phyloP scores from a whole-genome alignment of 2,329 filamentous ascomycete genomes.

The Sclerotiophoma versabilis region DNA sequence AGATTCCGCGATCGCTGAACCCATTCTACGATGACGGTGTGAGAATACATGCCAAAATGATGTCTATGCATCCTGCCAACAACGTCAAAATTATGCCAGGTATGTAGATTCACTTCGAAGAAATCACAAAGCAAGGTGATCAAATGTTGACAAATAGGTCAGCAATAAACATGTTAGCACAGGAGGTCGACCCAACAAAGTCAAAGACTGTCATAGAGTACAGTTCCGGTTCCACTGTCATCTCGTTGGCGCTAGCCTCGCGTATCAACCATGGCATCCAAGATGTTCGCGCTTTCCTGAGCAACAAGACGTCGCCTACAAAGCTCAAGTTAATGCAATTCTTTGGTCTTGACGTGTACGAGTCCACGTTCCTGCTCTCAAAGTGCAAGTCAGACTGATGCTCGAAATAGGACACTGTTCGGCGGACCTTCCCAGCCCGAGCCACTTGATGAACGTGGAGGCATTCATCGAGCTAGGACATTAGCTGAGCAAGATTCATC shows the following conservation, averaged over 20 bases:
- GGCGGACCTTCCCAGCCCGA: conserved; percentile 57
- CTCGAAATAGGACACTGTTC: conserved; percentile 51
- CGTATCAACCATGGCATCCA: conserved; percentile 29
- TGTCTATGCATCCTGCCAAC: conserved; percentile 69
- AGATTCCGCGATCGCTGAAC: conserved; percentile 65
- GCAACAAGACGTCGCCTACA: conserved; percentile 29
- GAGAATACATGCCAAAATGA: conserved; percentile 71
- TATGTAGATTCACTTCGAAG: conserved; percentile 19
- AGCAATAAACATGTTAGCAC: conserved; percentile 31
- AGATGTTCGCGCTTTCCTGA: conserved; percentile 27
- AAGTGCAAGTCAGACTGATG: neutral
- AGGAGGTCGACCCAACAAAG: conserved; percentile 20
- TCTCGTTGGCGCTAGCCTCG: conserved; percentile 29
- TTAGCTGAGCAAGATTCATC: conserved; percentile 47
- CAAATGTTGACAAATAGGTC: neutral
- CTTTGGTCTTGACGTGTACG: conserved; percentile 32
- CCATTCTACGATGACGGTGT: conserved; percentile 65
- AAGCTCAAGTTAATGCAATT: conserved; percentile 32
- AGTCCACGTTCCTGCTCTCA: neutral
- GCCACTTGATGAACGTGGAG: conserved; percentile 27
- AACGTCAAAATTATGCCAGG: conserved; percentile 71
- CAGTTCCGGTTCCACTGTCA: conserved; percentile 32
- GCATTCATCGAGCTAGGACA: conserved; percentile 24
- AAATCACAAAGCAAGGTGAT: fast-evolving
- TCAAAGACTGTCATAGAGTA: conserved; percentile 31